Evolutionary conservation across 2,329 filamentous ascomycete genomes (phyloP).

Genomic region (Beauveria caledonica): DNA sequence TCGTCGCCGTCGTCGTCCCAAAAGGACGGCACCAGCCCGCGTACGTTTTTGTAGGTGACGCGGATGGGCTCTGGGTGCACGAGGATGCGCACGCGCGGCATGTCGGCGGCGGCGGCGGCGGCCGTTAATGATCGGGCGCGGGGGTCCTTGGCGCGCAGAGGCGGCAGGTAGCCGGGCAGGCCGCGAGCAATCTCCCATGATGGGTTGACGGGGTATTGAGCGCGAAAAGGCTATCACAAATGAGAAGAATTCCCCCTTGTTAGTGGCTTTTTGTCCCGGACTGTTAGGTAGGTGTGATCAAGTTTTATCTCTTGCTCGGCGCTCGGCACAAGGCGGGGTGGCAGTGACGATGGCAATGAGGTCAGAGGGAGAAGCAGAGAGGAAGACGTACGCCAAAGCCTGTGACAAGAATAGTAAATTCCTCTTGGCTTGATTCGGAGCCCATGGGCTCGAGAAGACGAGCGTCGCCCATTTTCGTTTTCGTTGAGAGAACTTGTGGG

Average conservation of each 20-base stretch:
- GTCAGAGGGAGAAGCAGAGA: not conserved
- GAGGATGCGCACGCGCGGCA: constrained; percentile 50
- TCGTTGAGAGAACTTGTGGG: not conserved
- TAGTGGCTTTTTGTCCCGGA: not conserved
- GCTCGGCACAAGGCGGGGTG: not conserved
- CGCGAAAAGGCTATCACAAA: constrained; percentile 59
- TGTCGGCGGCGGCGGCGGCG: constrained; percentile 18
- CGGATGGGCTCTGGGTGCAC: constrained; percentile 59
- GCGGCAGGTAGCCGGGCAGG: constrained; percentile 58
- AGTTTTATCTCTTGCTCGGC: not conserved
- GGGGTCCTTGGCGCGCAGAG: constrained; percentile 35
- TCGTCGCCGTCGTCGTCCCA: constrained; percentile 37
- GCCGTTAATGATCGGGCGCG: constrained; percentile 15
- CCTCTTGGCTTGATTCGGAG: constrained; percentile 32
- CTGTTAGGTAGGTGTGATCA: too few relatives aligned
- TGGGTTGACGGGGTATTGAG: constrained; percentile 64
- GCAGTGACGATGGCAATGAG: not conserved
- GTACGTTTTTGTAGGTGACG: constrained; percentile 62
- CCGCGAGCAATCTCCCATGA: constrained; percentile 68
- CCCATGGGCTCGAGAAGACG: constrained; percentile 19
- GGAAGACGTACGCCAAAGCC: constrained; percentile 47
- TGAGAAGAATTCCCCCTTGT: not conserved
- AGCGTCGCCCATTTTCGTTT: constrained; percentile 3
- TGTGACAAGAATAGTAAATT: constrained; percentile 51
- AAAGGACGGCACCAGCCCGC: constrained; percentile 53